Evolutionary conservation across 1,139 yeast species (phyloP), one percentile per base, ranked within the genome.

Genomic region (Yamadazyma dushanensis): DNA sequence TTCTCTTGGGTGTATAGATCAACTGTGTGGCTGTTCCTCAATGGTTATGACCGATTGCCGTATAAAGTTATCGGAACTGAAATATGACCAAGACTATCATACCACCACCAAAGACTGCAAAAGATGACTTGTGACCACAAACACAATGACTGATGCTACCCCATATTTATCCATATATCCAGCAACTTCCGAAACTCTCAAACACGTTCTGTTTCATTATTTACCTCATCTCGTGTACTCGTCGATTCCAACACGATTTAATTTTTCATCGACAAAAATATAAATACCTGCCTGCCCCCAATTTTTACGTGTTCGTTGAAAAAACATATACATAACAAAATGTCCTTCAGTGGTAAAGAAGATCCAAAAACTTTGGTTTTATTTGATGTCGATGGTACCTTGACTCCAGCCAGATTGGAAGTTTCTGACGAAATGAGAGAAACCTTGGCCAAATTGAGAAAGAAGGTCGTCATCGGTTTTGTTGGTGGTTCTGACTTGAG

Each of bases 361-460:
- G 62, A 66, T 49, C 80, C 82, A 48, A 72, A 75, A 52, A 72
- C 76, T 45, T 65, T 84, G 55, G 95, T 88, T 49, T 79, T 92
- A 46, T 92, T 92, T 67, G 99, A 92, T 58, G 99, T 92, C 50
- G 99, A 92, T 61, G 98, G 97, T 50, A 92, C 99, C 40, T 77
- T 92, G 64, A 92, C 98, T 31, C 98, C 97, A 49, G 97, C 98
- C 43, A 86, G 99, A 73, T 80, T 86, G 61, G 67, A 57, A 37
- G 70, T 87, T 55, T 82, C 96, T 32, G 84, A 80, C 38, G 96
- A 89, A 65, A 85, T 92, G 83, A 78, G 71, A 57, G 64, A 76
- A 46, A 70, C 85, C 36, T 77, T 92, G 54, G 63, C 65, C 44
- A 78, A 82, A 52, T 78, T 94, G 61, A 85, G 96, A 71, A 71